Base-by-base conservation (phyloP, 2,329 filamentous ascomycete genomes). In the Botrytis pseudocinerea region DNA sequence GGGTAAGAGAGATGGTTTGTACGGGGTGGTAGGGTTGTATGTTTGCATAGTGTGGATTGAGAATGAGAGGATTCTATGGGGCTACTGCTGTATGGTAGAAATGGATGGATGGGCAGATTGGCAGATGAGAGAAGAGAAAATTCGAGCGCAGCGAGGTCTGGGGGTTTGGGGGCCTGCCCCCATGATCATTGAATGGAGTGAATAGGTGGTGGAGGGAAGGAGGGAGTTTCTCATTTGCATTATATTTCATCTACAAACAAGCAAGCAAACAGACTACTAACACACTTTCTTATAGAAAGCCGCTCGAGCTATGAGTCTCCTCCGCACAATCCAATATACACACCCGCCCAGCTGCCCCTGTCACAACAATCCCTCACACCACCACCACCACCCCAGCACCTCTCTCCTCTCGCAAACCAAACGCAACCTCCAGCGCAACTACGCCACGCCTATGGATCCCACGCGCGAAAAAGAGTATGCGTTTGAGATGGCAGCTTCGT, bases 401-500 rank as follows among this genome's bases (percentile, higher is more conserved):
- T 77, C 75, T 32, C 78, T 81, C 65, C 77, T 81, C 2, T 82
- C 85, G 9, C 83, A 84, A 5, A 82, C 85, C 25, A 86, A 86
- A 35, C 85, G 84, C 72, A 82, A 84, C 65, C 80, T 82, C 32
- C 80, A 83, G 69, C 78, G 89, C 48, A 85, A 85, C 68, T 90
- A 88, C 82, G 94, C 93, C n/a, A 95, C 93, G 0, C 93, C 95
- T 0, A 84, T 92, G 42, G 91, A 94, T 79, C 83, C 87, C 14
- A 87, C 88, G 3, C 88, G 90, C 76, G 89, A 94, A 80, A 97
- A 97, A 82, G 96, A 99, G 82, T 99, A 99, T 84, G 96, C 96
- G 22, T 99, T 99, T 81, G 96, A 99, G 82, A 97, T 99, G 95
- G 96, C 96, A 0, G 94, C 96, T 1, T 1, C 93, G 92, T 42